These are phyloP conservation scores for Hypoxylon sp. DNA, from an alignment of 2,329 filamentous ascomycete species.

Conservation along the genomic window DNA sequence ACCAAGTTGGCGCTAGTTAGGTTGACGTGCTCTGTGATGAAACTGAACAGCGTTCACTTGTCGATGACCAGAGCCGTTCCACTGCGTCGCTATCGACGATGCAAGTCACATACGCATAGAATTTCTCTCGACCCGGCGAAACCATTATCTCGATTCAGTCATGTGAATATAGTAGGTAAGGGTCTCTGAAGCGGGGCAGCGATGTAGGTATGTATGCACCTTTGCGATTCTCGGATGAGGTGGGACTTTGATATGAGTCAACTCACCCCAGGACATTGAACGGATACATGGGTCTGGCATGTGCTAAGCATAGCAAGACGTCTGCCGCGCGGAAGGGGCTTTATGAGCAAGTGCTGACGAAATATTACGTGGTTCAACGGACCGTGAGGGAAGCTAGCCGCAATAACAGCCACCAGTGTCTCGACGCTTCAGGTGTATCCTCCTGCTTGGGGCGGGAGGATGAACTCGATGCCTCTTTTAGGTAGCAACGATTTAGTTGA, in stretches of 20 bases:
- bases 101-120: constrained; percentile 1
- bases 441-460: constrained; percentile 21
- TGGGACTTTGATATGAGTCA: constrained; percentile 46
- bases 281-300: constrained; percentile 37
- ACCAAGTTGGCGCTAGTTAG: constrained; percentile 25
- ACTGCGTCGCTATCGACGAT: constrained; percentile 24
- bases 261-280: constrained; percentile 27
- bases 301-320: constrained; percentile 38
- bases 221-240: constrained; percentile 43
- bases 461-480: constrained; percentile 33
- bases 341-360: constrained; percentile 47
- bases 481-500: constrained; percentile 35
- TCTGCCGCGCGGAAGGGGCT: constrained; percentile 34
- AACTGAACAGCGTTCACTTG: constrained; percentile 19
- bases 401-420: constrained; percentile 35
- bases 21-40: constrained; percentile 22
- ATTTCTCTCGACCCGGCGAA: constrained; percentile 20
- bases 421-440: constrained; percentile 27
- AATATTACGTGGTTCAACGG: constrained; percentile 47
- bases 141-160: constrained; percentile 31
- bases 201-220: constrained; percentile 25
- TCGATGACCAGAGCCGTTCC: constrained; percentile 26
- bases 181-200: constrained; percentile 39
- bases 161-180: constrained; percentile 33
- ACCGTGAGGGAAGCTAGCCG: constrained; percentile 31